phyloP scores from a whole-genome alignment of 495 filamentous ascomycete species.

The Aspergillus heteromorphus region DNA sequence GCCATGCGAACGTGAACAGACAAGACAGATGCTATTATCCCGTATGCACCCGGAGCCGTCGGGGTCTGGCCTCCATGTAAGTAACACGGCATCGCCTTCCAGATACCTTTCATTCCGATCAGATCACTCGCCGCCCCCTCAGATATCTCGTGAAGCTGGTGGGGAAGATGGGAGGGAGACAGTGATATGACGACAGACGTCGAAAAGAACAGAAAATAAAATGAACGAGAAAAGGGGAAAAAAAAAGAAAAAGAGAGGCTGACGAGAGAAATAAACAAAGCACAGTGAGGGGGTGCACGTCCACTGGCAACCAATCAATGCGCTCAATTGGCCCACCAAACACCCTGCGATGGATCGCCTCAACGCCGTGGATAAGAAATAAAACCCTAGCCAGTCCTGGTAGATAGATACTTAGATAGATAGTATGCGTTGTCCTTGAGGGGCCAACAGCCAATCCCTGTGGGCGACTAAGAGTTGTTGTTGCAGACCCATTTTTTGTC shows the following conservation, averaged over 20 bases:
- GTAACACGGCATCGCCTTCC: no score
- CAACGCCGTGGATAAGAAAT: neutral
- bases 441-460: neutral
- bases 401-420: no score
- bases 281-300: neutral
- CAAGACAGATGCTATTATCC: no score
- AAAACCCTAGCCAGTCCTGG: neutral
- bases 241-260: neutral
- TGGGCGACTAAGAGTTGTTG: conserved; percentile 8
- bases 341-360: neutral
- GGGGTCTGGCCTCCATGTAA: no score
- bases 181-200: no score
- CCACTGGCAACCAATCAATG: neutral
- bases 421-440: neutral
- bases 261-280: neutral
- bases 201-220: no score
- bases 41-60: no score
- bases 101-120: no score
- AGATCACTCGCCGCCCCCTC: no score
- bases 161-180: no score
- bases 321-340: neutral
- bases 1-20: no score
- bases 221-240: neutral
- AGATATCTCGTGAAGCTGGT: no score
- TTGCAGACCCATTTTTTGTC: conserved; percentile 61